Percentiles rank a stretch among this genome's conserved stretches.
These are phyloP conservation scores for Vigna mungo DNA, from an alignment of 306 rosid species.

Conservation along the genomic window DNA sequence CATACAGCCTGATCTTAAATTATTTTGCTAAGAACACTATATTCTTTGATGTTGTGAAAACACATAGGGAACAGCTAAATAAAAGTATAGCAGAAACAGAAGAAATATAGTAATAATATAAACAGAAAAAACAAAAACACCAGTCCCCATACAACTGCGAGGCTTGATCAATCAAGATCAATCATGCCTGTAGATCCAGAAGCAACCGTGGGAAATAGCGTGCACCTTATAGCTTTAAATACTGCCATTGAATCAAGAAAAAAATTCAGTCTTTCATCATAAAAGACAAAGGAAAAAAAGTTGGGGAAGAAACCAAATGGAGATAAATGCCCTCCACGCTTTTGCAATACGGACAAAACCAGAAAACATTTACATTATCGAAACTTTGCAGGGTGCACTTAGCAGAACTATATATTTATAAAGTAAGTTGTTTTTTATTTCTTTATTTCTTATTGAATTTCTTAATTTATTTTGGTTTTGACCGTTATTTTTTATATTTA, in stretches of 20 bases:
- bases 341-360: slow-evolving; percentile 8
- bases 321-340: background rate
- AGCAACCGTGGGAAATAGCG: background rate
- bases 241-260: background rate
- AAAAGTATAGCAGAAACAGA: background rate
- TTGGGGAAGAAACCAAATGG: background rate
- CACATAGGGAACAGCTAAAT: no score
- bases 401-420: background rate
- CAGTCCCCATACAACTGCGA: slow-evolving; percentile 29
- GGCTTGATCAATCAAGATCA: slow-evolving; percentile 7
- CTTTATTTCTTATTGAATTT: background rate
- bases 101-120: background rate
- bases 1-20: no score
- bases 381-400: background rate
- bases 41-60: no score
- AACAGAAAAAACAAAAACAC: slow-evolving; percentile 30
- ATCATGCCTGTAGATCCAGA: slow-evolving; percentile 14
- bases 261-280: background rate
- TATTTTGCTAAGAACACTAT: no score
- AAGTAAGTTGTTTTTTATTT: no score
- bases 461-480: background rate
- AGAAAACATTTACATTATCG: background rate
- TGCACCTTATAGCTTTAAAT: background rate
- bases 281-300: background rate
- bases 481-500: background rate